Evolutionary conservation across 768 basidiomycete genomes (phyloP), one percentile per base, ranked within the genome.

Genomic region (Baorangia bicolor): DNA sequence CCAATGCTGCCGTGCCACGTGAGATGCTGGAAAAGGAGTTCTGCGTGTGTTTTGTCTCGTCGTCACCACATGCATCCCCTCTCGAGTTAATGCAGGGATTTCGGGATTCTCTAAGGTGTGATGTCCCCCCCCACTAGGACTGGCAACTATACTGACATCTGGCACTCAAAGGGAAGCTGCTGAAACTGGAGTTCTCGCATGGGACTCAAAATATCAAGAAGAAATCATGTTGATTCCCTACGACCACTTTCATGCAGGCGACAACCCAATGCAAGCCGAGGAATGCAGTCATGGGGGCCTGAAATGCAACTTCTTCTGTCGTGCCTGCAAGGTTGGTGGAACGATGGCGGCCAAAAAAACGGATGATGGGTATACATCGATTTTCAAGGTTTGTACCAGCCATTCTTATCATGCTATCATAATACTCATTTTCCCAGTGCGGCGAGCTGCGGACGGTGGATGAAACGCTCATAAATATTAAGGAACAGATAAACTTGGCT

Each of bases 51-150:
- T 75, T 73, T 58, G 57, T 75, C 2, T 56, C 68, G 0, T 59
- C 64, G 0, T 77, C 73, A 2, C 75, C 74, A 5, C 65, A 75
- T 64, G 73, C 71, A 0, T 47, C 64, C 0, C 67, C 70, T 0
- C 55, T 69, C 61, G 73, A 75, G 43, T 44, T 74, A 14, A 66
- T 73, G 58, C 37, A 23, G 2, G 43, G 31, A 12, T 23, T 41
- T 14, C 10, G 20, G 12, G 40, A 41, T 21, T 41, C 21, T 13
- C 11, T 41, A 12, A 11, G 20, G 40, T 41, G 21, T 1, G 40
- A 10, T 23, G 11, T n/a, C n/a, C n/a, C 11, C 5, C 13, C 21
- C 21, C 5, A 2, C 20, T 33, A 33, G 11, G 21, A 23, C 21
- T 11, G 4, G 12, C 21, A 11, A 23, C 12, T 13, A 4, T 41